A percentile compares a stretch with the other conserved stretches of the same genome.
Conservation (phyloP, 208 protist species). For the Strigomonas galati region DNA sequence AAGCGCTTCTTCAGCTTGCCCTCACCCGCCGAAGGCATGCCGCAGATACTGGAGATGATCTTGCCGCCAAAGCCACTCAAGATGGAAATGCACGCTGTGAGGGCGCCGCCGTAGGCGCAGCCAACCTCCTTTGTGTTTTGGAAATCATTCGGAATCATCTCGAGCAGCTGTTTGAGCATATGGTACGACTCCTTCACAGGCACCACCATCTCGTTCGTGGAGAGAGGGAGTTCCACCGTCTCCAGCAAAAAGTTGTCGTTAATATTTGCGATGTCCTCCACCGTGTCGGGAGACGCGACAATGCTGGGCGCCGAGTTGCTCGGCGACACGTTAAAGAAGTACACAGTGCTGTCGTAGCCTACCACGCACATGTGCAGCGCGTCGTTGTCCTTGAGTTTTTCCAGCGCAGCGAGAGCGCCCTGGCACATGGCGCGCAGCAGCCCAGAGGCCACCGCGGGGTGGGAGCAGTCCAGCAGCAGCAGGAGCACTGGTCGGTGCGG, state of each 20-base stretch:
- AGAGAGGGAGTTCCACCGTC: conserved; percentile 74
- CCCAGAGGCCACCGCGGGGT: conserved; percentile 82
- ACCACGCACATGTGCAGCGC: conserved; percentile 74
- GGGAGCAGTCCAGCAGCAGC: conserved; percentile 95
- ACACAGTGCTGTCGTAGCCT: conserved; percentile 80
- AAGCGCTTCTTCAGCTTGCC: conserved; percentile 87
- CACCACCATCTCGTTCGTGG: conserved; percentile 70
- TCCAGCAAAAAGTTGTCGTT: conserved; percentile 84
- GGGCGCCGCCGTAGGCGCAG: conserved; percentile 89
- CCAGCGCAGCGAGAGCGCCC: conserved; percentile 65
- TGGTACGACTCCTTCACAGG: conserved; percentile 70
- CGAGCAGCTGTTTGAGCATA: conserved; percentile 64
- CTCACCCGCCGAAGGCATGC: conserved; percentile 87
- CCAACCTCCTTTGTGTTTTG: conserved; percentile 77
- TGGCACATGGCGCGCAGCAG: conserved; percentile 66
- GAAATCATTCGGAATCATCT: conserved; percentile 66
- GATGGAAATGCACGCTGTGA: conserved; percentile 88
- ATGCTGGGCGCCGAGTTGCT: conserved; percentile 76
- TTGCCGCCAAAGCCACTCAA: conserved; percentile 91
- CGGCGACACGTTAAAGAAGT: conserved; percentile 92
- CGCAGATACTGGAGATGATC: conserved; percentile 82
- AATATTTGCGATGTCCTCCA: conserved; percentile 72
- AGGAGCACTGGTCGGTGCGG: conserved; percentile 92
- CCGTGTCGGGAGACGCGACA: conserved; percentile 82
- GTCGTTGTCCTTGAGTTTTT: conserved; percentile 82